Conservation (phyloP, 2,329 filamentous ascomycete genomes). For the Didymella pinodella region DNA sequence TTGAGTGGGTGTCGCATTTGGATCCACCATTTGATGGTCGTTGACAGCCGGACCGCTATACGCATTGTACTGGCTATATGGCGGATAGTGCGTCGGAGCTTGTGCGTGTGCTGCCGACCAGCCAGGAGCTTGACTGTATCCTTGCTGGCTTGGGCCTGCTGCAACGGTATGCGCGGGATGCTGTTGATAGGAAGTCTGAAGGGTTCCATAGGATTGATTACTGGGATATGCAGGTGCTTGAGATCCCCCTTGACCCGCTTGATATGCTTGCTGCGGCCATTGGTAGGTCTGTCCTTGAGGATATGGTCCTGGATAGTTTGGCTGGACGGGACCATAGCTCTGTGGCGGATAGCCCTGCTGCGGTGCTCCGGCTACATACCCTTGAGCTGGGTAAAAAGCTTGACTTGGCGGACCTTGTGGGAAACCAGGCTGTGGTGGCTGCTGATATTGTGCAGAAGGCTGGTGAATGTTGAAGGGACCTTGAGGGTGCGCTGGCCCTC, state of each 20-base stretch:
- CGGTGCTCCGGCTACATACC: constrained; percentile 32
- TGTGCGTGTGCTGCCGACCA: constrained; percentile 30
- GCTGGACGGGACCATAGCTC: constrained; percentile 35
- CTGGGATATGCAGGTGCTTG: constrained; percentile 34
- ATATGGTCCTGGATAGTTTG: constrained; percentile 33
- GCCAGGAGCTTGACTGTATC: constrained; percentile 34
- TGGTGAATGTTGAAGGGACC: constrained; percentile 38
- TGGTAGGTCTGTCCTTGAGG: constrained; percentile 34
- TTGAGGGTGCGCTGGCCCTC: constrained; percentile 45
- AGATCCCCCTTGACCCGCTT: constrained; percentile 32
- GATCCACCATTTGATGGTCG: constrained; percentile 27
- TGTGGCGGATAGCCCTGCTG: constrained; percentile 36
- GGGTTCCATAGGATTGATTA: constrained; percentile 33
- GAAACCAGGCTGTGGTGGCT: constrained; percentile 37
- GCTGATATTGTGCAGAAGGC: constrained; percentile 39
- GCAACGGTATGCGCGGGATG: constrained; percentile 32
- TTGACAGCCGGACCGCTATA: constrained; percentile 23
- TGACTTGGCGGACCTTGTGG: constrained; percentile 34
- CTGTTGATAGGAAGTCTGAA: constrained; percentile 28
- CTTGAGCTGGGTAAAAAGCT: constrained; percentile 33
- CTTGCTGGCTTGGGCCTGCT: constrained; percentile 34
- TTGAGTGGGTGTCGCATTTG: constrained; percentile 42
- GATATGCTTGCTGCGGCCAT: constrained; percentile 39
- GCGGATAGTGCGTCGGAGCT: constrained; percentile 27
- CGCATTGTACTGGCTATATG: constrained; percentile 27